Base-by-base conservation (phyloP, 176 grass and related monocot species). In the Secale cereale region DNA sequence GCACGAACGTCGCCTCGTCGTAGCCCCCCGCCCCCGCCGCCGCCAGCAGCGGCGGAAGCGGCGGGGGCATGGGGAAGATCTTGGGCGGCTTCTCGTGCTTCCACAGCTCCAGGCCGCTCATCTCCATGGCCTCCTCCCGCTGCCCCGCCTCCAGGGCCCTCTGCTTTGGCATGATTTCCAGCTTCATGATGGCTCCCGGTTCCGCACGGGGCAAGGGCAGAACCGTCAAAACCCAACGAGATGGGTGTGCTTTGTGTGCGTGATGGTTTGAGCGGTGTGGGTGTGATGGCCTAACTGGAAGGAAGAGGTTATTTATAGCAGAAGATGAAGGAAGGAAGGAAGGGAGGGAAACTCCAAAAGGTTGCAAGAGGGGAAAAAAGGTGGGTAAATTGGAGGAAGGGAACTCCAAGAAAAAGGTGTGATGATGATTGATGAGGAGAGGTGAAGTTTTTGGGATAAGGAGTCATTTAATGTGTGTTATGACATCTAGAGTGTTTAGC, bases 121-220 rank as follows among this genome's bases (percentile, higher is more conserved):
- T 86, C 83, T 73, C 83, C 82, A 91, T 86, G 82, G 86, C 90
- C 56, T 87, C 89, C 76, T 87, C 89, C 89, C 68, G 59, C 85
- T 91, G 89, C 76, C 87, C 89, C 81, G 81, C 81, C 81, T 91
- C 89, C 89, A 91, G 69, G 69, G 57, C 20, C 76, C 69, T 61
- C 89, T 91, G 89, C 89, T 80, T 91, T 48, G 89, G 76, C 69
- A 72, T 80, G 68, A 91, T 71, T 16, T 91, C 89, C 48, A 91
- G 85, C 85, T 84, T 87, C 89, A 91, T 91, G 48, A 52, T 19
- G 48, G 16, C 48, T 7, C 2, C 6, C 48, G 68, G 59, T n/a
- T 28, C 27, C 83, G 83, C 83, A 60, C 61, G 74, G 56, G 35
- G 35, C 20, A 15, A 30, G 80, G 85, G 76, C 28, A 76, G 29